Evolutionary conservation across 768 basidiomycete species (phyloP).

Genomic region (Boletales sp.): DNA sequence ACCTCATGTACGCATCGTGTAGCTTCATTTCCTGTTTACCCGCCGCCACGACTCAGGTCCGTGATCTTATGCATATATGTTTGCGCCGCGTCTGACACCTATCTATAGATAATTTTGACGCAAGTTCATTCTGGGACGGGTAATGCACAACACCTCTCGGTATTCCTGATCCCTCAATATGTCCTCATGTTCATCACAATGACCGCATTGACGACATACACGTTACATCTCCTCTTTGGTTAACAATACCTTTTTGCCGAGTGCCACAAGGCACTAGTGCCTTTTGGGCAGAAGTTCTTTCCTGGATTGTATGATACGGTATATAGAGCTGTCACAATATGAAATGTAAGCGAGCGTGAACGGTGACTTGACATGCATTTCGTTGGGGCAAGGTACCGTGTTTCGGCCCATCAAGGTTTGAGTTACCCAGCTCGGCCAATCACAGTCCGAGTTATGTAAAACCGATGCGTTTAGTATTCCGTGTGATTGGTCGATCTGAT

Average conservation of each 20-base stretch:
- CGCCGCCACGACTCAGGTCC: conserved; percentile 56
- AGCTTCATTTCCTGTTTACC: conserved; percentile 62
- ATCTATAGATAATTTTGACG: conserved; percentile 52
- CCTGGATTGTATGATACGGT: too few relatives aligned
- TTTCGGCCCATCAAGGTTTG: too few relatives aligned
- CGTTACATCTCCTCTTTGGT: conserved; percentile 35
- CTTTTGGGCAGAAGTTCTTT: not conserved
- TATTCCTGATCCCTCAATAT: conserved; percentile 62
- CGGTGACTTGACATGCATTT: too few relatives aligned
- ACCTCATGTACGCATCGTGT: not conserved
- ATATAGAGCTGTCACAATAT: too few relatives aligned
- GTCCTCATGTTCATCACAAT: conserved; percentile 37
- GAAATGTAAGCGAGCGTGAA: too few relatives aligned
- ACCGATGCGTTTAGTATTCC: too few relatives aligned
- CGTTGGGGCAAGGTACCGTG: too few relatives aligned
- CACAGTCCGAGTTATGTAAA: too few relatives aligned
- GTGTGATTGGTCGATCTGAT: too few relatives aligned
- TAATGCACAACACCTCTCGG: conserved; percentile 54
- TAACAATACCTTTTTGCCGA: not conserved
- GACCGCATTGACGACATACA: conserved; percentile 36
- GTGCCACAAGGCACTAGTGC: too few relatives aligned
- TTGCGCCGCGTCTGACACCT: not conserved
- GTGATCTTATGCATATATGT: not conserved
- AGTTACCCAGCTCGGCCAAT: too few relatives aligned
- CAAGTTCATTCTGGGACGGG: conserved; percentile 68